A percentile compares a stretch with the other conserved stretches of the same genome.
phyloP scores from a whole-genome alignment of 2,329 filamentous ascomycete species.

The Drechmeria coniospora region DNA sequence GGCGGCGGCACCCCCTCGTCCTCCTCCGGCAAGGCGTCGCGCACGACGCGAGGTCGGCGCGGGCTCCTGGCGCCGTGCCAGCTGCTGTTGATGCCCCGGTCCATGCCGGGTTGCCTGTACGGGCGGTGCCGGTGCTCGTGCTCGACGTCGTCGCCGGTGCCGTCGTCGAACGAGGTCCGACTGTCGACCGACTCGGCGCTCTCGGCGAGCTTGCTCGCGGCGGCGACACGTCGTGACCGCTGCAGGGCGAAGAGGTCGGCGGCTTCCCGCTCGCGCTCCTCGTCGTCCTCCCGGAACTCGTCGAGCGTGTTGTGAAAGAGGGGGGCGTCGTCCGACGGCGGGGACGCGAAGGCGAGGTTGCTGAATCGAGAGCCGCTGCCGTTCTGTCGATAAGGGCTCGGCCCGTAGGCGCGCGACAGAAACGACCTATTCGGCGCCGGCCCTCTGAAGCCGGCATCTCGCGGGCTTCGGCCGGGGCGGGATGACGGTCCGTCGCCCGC shows the following conservation, averaged over 20 bases:
- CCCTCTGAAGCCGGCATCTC: constrained; percentile 16
- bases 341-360: constrained; percentile 55
- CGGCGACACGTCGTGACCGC: constrained; percentile 75
- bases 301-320: constrained; percentile 89
- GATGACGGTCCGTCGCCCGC: constrained; percentile 18
- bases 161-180: constrained; percentile 19
- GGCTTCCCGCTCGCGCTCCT: constrained; percentile 76
- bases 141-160: constrained; percentile 12
- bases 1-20: constrained; percentile 23
- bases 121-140: no score
- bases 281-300: constrained; percentile 82
- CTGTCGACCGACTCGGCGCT: constrained; percentile 54
- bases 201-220: constrained; percentile 67
- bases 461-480: constrained; percentile 16
- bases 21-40: constrained; percentile 24
- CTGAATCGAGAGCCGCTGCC: constrained; percentile 59
- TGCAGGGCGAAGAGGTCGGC: constrained; percentile 91
- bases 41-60: constrained; percentile 12
- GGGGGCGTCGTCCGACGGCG: constrained; percentile 62
- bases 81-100: constrained; percentile 45
- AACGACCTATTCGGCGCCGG: constrained; percentile 24
- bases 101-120: constrained; percentile 30
- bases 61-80: constrained; percentile 41
- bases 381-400: constrained; percentile 75
- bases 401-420: constrained; percentile 30